These are phyloP conservation scores for Loxodes magnus DNA, from an alignment of 73 alveolate species.

Conservation along the genomic window DNA sequence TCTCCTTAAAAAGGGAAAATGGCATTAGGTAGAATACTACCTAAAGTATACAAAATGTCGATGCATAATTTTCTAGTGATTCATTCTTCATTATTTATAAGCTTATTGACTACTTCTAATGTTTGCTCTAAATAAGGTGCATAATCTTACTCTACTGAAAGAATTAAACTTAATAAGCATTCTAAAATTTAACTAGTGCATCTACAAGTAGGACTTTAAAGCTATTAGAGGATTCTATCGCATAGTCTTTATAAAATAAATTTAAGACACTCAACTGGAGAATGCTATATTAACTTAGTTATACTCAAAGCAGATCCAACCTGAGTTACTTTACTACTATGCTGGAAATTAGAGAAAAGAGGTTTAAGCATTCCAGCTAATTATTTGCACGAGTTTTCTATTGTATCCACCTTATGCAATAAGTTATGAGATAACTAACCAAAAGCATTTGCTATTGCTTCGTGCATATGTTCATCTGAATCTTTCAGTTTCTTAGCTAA, in stretches of 20 bases:
- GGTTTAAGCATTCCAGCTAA: constrained; percentile 21
- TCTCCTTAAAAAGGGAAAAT: constrained; percentile 56
- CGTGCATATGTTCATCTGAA: constrained; percentile 18
- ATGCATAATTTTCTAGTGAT: constrained; percentile 66
- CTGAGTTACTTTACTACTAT: constrained; percentile 25
- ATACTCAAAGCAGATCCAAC: constrained; percentile 67
- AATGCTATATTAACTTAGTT: constrained; percentile 73
- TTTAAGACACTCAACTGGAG: constrained; percentile 57
- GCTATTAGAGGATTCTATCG: constrained; percentile 26
- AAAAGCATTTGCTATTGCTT: constrained; percentile 22
- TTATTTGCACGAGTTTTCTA: constrained; percentile 19
- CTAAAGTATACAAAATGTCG: constrained; percentile 81
- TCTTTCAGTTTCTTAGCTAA: constrained; percentile 42
- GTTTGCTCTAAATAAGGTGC: constrained; percentile 59
- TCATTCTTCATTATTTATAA: constrained; percentile 73
- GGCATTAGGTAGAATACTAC: constrained; percentile 68
- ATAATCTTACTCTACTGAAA: constrained; percentile 76
- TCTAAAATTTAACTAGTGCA: constrained; percentile 64
- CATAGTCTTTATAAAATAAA: constrained; percentile 42
- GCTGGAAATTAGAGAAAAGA: constrained; percentile 18
- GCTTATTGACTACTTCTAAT: constrained; percentile 61
- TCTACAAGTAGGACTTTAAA: constrained; percentile 30
- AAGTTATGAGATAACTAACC: constrained; percentile 36
- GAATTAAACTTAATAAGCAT: constrained; percentile 56
- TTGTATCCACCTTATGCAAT: constrained; percentile 20